Percentiles rank a stretch among this genome's conserved stretches.
Evolutionary conservation across 352 stramenopile species (phyloP).

Genomic region (Globisporangium radiosum): DNA sequence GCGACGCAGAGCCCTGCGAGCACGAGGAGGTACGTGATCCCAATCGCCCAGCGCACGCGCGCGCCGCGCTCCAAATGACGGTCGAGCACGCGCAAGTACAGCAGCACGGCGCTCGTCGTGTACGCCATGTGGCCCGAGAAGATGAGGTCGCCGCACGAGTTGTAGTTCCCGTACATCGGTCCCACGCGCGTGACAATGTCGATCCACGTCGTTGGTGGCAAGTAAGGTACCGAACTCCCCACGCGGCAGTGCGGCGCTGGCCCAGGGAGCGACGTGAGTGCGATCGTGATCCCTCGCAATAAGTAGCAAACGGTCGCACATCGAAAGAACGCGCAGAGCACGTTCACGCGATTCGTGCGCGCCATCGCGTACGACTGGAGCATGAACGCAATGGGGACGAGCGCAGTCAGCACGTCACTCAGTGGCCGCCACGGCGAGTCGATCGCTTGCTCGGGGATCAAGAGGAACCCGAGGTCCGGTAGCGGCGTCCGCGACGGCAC

Average conservation of each 20-base stretch:
- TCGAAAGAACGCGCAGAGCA: constrained; percentile 62
- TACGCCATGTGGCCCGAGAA: constrained; percentile 77
- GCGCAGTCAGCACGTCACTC: constrained; percentile 58
- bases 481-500: constrained; percentile 45
- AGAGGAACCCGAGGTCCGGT: constrained; percentile 65
- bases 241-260: constrained; percentile 59
- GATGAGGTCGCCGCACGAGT: constrained; percentile 70
- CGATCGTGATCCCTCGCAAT: constrained; percentile 55
- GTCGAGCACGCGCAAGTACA: constrained; percentile 59
- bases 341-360: constrained; percentile 36
- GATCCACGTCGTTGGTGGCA: constrained; percentile 56
- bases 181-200: constrained; percentile 69
- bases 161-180: constrained; percentile 69
- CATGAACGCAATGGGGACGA: constrained; percentile 53
- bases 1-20: constrained; percentile 52
- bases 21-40: constrained; percentile 41
- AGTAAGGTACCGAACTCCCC: constrained; percentile 37
- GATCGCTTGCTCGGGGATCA: constrained; percentile 56
- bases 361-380: constrained; percentile 45
- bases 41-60: constrained; percentile 43
- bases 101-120: constrained; percentile 55
- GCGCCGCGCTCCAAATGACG: constrained; percentile 45
- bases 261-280: constrained; percentile 61
- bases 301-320: constrained; percentile 67
- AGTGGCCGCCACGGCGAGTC: constrained; percentile 55